Conservation (phyloP, 2,329 filamentous ascomycete species). For the Tothia fuscella region DNA sequence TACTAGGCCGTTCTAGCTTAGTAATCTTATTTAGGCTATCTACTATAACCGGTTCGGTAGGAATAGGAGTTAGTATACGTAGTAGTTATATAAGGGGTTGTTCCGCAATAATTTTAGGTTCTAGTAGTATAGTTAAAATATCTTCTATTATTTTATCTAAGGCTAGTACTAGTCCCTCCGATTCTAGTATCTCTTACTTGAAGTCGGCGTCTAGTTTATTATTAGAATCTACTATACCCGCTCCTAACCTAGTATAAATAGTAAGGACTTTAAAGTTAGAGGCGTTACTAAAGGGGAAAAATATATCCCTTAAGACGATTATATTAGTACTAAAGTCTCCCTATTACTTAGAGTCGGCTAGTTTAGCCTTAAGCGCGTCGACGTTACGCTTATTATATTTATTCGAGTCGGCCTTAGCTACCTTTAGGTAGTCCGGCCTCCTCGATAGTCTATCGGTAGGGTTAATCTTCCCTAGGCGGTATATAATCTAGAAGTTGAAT, state of each 20-base stretch:
- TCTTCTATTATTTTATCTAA: background rate
- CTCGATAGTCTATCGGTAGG: background rate
- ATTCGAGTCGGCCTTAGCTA: background rate
- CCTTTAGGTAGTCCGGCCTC: background rate
- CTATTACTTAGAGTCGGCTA: background rate
- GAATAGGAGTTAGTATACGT: background rate
- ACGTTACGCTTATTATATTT: conserved; percentile 4
- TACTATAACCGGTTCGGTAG: background rate
- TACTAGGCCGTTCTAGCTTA: background rate
- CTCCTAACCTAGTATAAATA: background rate
- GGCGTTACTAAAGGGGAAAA: background rate
- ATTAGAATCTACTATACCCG: background rate
- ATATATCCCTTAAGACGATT: background rate
- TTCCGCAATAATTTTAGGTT: background rate
- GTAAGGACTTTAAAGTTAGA: background rate
- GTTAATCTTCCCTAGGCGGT: background rate
- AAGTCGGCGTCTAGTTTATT: background rate
- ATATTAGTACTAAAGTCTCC: conserved; percentile 1
- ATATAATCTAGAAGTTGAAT: background rate
- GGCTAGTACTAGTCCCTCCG: background rate
- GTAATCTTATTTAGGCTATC: background rate
- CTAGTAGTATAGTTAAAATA: background rate
- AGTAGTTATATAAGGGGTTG: background rate
- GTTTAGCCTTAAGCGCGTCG: background rate
- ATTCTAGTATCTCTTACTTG: background rate